A percentile compares a stretch with the other conserved stretches of the same genome.
Evolutionary conservation across 768 basidiomycete species (phyloP).

Genomic region (Phaeotremella skinneri): DNA sequence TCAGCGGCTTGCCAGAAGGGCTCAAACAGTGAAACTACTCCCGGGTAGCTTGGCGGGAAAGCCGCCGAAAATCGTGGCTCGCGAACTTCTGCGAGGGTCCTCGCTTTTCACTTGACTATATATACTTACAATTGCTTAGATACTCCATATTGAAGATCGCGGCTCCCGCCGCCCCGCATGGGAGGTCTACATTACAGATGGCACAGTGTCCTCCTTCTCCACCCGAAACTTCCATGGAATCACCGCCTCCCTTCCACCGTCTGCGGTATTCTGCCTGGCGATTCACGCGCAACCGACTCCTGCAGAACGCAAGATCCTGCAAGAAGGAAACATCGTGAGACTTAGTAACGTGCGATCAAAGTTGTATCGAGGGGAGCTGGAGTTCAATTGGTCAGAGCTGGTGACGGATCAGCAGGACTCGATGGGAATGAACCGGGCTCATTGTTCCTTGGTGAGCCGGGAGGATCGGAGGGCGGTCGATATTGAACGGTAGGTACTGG

Average conservation of each 20-base stretch:
- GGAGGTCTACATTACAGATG: slow-evolving; percentile 42
- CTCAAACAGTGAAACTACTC: no score
- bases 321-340: slow-evolving; percentile 24
- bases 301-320: slow-evolving; percentile 6
- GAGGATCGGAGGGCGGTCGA: slow-evolving; percentile 24
- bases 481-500: slow-evolving; percentile 27
- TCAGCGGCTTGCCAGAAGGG: no score
- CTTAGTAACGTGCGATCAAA: slow-evolving; percentile 30
- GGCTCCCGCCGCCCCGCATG: slow-evolving; percentile 5
- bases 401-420: slow-evolving; percentile 23
- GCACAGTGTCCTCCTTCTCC: slow-evolving; percentile 15
- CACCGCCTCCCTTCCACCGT: slow-evolving; percentile 14
- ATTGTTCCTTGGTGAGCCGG: slow-evolving; percentile 1
- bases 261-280: slow-evolving; percentile 22
- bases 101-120: no score
- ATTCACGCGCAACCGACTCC: slow-evolving; percentile 19
- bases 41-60: no score
- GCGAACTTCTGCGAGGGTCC: no score
- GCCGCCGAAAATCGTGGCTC: no score
- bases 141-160: slow-evolving; percentile 21
- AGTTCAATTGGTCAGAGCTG: slow-evolving; percentile 31
- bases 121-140: slow-evolving; percentile 19
- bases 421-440: slow-evolving; percentile 20
- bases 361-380: slow-evolving; percentile 25
- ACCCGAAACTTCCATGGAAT: slow-evolving; percentile 33